Conservation (phyloP, 306 rosid genomes). For the Cicer judaicum region DNA sequence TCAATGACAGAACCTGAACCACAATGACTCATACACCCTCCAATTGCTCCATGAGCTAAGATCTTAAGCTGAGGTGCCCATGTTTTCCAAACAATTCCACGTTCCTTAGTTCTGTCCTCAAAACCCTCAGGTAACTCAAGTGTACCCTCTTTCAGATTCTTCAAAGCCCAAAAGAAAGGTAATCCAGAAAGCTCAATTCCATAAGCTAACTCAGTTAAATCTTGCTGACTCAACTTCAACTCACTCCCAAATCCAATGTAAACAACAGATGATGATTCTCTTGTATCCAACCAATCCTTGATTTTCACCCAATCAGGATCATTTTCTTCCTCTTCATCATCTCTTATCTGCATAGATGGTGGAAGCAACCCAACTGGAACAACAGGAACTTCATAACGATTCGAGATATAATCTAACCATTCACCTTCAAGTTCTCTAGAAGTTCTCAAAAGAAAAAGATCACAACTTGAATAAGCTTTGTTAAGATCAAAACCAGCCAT, state of each 20-base stretch:
- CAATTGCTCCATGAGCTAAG: slow-evolving; percentile 56
- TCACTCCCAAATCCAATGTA: slow-evolving; percentile 67
- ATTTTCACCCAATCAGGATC: slow-evolving; percentile 46
- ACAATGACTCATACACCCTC: slow-evolving; percentile 58
- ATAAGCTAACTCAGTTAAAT: slow-evolving; percentile 48
- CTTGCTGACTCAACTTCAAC: slow-evolving; percentile 56
- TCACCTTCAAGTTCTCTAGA: slow-evolving; percentile 51
- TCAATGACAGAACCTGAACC: slow-evolving; percentile 57
- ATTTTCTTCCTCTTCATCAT: slow-evolving; percentile 39
- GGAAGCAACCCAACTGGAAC: slow-evolving; percentile 51
- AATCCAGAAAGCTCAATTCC: slow-evolving; percentile 61
- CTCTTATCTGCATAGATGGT: slow-evolving; percentile 51
- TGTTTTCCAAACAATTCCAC: slow-evolving; percentile 56
- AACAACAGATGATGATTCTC: slow-evolving; percentile 45
- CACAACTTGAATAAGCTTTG: slow-evolving; percentile 49
- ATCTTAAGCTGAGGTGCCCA: slow-evolving; percentile 70
- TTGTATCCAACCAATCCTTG: slow-evolving; percentile 43
- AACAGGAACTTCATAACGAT: slow-evolving; percentile 33
- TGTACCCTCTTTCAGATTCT: slow-evolving; percentile 37
- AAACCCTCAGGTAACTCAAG: slow-evolving; percentile 59
- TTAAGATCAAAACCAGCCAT: slow-evolving; percentile 23
- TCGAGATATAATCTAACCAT: slow-evolving; percentile 46
- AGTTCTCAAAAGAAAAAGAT: slow-evolving; percentile 49
- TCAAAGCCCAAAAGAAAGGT: slow-evolving; percentile 69
- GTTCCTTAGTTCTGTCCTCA: slow-evolving; percentile 53